Percentiles rank a stretch among this genome's conserved stretches.
phyloP scores from a whole-genome alignment of 179 eudicot genomes.

The Gypsophila paniculata region DNA sequence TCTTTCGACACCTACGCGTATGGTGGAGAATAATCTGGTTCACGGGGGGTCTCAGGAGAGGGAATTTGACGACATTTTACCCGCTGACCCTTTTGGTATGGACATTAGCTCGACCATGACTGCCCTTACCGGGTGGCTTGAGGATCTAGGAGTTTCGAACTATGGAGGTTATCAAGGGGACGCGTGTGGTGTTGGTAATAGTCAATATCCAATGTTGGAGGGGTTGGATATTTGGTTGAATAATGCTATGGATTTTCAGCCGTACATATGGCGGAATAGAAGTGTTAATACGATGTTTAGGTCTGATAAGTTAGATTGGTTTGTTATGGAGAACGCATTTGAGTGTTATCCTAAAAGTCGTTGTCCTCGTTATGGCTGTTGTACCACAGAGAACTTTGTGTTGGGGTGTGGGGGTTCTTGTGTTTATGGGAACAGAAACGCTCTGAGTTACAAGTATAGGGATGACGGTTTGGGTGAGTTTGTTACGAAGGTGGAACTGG shows the following conservation, averaged over 20 bases:
- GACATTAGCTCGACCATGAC: constrained; percentile 64
- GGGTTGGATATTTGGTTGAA: constrained; percentile 35
- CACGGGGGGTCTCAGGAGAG: constrained; percentile 31
- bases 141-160: constrained; percentile 48
- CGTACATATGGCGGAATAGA: constrained; percentile 26
- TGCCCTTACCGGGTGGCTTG: constrained; percentile 71
- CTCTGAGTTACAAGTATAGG: not conserved
- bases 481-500: constrained; percentile 7
- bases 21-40: constrained; percentile 48
- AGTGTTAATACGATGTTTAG: constrained; percentile 27
- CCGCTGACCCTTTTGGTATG: constrained; percentile 93
- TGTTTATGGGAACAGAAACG: not conserved
- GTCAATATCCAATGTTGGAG: constrained; percentile 38
- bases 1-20: constrained; percentile 39
- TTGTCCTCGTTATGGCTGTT: constrained; percentile 13
- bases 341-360: too few species aligned
- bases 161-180: constrained; percentile 38
- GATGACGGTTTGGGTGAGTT: constrained; percentile 12
- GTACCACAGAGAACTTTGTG: too few species aligned
- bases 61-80: constrained; percentile 50
- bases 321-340: constrained; percentile 4
- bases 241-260: too few species aligned
- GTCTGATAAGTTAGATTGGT: constrained; percentile 12
- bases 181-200: constrained; percentile 25
- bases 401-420: constrained; percentile 21